Percentiles rank a stretch among this genome's conserved stretches.
These are phyloP conservation scores for Oehlia diaphana DNA, from an alignment of 192 early-diverging fungal species.

Conservation along the genomic window DNA sequence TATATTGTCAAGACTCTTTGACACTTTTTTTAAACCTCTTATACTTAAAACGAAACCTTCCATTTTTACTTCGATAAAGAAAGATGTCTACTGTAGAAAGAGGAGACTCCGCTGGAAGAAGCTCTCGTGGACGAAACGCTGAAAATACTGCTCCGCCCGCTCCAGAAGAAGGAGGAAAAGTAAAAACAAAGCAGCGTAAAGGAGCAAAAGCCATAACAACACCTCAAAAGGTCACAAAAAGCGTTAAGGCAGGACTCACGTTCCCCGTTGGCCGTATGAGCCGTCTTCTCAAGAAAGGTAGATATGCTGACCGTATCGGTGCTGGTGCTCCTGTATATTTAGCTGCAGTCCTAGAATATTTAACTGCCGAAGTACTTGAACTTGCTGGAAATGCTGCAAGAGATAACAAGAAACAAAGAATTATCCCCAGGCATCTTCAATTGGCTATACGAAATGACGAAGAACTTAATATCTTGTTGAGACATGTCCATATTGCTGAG, in stretches of 20 bases:
- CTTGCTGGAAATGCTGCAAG: conserved; percentile 89
- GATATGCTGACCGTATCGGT: conserved; percentile 86
- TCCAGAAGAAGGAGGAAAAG: not conserved
- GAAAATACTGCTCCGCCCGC: not conserved
- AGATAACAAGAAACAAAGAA: conserved; percentile 90
- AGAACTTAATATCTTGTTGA: conserved; percentile 90
- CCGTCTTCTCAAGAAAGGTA: conserved; percentile 81
- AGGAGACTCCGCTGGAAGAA: not conserved
- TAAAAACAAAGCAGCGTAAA: not conserved
- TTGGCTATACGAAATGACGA: conserved; percentile 92
- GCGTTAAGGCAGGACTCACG: conserved; percentile 79
- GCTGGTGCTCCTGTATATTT: conserved; percentile 89
- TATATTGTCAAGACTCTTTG: not conserved
- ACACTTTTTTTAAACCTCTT: not conserved
- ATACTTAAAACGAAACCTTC: not conserved
- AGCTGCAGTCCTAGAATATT: conserved; percentile 91
- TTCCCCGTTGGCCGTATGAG: conserved; percentile 93
- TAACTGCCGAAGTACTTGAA: conserved; percentile 89
- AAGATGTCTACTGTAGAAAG: not conserved
- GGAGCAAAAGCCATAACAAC: not conserved
- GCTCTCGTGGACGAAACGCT: not conserved
- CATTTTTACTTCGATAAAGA: not conserved
- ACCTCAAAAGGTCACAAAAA: not conserved
- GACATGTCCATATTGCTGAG: conserved; percentile 88
- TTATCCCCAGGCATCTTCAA: conserved; percentile 88